Evolutionary conservation across 2,329 filamentous ascomycete species (phyloP).

Genomic region (Lanzia echinophila): DNA sequence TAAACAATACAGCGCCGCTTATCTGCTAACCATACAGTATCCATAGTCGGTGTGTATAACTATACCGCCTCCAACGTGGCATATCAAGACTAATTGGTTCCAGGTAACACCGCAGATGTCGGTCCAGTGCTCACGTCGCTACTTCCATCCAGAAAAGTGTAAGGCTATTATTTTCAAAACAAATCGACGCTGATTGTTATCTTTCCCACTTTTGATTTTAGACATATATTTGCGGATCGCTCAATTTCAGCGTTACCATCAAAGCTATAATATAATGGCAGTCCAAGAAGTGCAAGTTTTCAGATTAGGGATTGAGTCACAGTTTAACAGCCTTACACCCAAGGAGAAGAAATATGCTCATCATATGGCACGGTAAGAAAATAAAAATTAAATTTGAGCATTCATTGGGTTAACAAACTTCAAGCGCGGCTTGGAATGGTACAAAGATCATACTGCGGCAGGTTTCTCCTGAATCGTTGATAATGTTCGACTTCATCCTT

Average conservation of each 20-base stretch:
- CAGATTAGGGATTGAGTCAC: not conserved
- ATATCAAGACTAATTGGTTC: too few relatives aligned
- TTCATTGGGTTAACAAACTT: not conserved
- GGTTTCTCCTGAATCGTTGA: slow-evolving; percentile 50
- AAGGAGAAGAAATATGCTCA: not conserved
- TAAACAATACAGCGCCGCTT: too few relatives aligned
- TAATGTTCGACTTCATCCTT: slow-evolving; percentile 54
- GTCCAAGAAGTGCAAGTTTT: not conserved
- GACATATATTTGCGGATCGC: too few relatives aligned
- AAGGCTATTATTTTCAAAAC: too few relatives aligned
- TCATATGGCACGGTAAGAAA: not conserved
- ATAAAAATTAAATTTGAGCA: not conserved
- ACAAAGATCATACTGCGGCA: slow-evolving; percentile 51
- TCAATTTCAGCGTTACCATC: not conserved
- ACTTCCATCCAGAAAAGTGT: too few relatives aligned
- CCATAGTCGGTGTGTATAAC: too few relatives aligned
- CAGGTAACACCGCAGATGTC: too few relatives aligned
- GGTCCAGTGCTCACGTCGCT: too few relatives aligned
- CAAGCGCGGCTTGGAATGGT: slow-evolving; percentile 48
- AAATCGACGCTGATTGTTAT: too few relatives aligned
- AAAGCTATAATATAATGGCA: not conserved
- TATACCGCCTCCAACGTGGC: too few relatives aligned
- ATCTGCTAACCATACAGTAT: too few relatives aligned
- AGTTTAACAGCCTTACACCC: not conserved
- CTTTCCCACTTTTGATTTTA: too few relatives aligned